Conservation (phyloP, 2,329 filamentous ascomycete species). For the Aspergillus spinulosporus region DNA sequence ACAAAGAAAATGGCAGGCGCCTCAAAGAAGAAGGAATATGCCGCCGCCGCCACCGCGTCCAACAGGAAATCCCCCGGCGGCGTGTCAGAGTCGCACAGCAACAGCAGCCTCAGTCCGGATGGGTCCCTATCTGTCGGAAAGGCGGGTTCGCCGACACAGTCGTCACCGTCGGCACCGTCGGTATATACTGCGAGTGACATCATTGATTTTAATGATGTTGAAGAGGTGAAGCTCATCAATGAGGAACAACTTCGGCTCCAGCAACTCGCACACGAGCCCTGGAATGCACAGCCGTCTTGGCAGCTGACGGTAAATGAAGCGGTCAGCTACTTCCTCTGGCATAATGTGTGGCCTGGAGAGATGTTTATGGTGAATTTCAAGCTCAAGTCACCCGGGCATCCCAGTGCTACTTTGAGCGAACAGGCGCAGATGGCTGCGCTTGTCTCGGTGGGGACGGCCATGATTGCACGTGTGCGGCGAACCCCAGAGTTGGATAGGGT, state of each 20-base stretch:
- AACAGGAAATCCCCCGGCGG: constrained; percentile 11
- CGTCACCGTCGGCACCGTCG: constrained; percentile 1
- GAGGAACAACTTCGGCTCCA: constrained; percentile 17
- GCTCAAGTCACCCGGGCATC: constrained; percentile 23
- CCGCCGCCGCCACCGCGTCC: neutral
- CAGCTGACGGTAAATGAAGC: constrained; percentile 34
- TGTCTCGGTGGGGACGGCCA: constrained; percentile 59
- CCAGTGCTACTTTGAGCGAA: constrained; percentile 27
- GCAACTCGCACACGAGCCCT: constrained; percentile 10
- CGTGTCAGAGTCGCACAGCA: constrained; percentile 27
- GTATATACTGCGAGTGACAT: constrained; percentile 1
- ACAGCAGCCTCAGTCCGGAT: constrained; percentile 19
- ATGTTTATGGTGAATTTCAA: constrained; percentile 30
- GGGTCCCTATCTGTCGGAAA: constrained; percentile 9
- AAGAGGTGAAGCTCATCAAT: constrained; percentile 20
- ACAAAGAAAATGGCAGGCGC: constrained; percentile 11
- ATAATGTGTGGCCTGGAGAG: constrained; percentile 34
- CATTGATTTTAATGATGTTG: constrained; percentile 24
- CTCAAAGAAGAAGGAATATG: constrained; percentile 9
- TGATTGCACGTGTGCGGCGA: constrained; percentile 56
- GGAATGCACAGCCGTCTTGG: constrained; percentile 28
- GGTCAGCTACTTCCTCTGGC: constrained; percentile 38
- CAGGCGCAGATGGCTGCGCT: constrained; percentile 50
- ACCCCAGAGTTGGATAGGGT: constrained; percentile 49
- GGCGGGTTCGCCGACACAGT: neutral